These are phyloP conservation scores for Omphalotus guepiniiformis DNA, from an alignment of 768 basidiomycete genomes.

Conservation along the genomic window DNA sequence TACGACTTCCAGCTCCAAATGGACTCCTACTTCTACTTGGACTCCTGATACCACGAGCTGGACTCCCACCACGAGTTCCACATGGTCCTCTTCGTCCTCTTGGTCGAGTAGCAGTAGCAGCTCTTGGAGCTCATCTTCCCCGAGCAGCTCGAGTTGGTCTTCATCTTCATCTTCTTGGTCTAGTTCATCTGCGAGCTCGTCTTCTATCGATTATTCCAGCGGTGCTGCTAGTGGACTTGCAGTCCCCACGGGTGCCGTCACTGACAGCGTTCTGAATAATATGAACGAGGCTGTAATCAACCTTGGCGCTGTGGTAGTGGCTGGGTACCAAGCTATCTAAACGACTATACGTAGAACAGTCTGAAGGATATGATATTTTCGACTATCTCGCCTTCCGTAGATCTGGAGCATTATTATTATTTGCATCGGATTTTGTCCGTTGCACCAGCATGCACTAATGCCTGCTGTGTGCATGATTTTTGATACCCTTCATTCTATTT, in stretches of 20 bases:
- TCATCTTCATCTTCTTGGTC: background rate
- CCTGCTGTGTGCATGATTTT: too few relatives aligned
- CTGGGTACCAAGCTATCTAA: too few relatives aligned
- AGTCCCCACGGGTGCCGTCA: constrained; percentile 2
- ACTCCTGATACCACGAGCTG: constrained; percentile 12
- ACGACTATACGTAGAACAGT: too few relatives aligned
- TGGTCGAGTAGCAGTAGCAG: background rate
- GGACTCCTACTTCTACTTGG: constrained; percentile 15
- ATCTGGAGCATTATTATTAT: too few relatives aligned
- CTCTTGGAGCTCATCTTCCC: constrained; percentile 2
- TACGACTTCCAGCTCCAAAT: constrained; percentile 19
- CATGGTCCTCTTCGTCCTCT: constrained; percentile 3
- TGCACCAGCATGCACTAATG: too few relatives aligned
- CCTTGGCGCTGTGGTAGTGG: constrained; percentile 5
- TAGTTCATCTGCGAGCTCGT: background rate
- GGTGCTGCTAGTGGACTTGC: constrained; percentile 2
- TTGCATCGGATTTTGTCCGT: too few relatives aligned
- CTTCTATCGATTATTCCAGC: constrained; percentile 6
- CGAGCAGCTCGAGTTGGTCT: background rate
- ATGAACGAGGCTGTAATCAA: constrained; percentile 7
- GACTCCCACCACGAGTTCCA: constrained; percentile 13
- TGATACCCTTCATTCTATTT: too few relatives aligned
- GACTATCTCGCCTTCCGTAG: too few relatives aligned
- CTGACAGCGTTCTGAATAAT: constrained; percentile 3
- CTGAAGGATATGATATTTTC: too few relatives aligned